Evolutionary conservation across 257 asterid genomes (phyloP), one percentile per base, ranked within the genome.

Genomic region (Lycium ferocissimum): DNA sequence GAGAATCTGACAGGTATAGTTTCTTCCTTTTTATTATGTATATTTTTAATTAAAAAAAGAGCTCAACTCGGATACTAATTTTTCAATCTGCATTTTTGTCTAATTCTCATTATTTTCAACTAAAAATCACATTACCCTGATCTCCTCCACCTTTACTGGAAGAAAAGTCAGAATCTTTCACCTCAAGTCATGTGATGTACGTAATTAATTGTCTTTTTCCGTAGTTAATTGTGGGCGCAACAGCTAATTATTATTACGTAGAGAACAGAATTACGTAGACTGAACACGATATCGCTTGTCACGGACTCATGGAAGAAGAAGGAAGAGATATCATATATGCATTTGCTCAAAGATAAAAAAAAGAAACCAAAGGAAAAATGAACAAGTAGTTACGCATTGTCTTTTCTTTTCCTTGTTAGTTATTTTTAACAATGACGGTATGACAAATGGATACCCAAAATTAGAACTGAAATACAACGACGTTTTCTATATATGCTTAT

Each of bases 191-290:
- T 76, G 6, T 51, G 8, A 7, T 53, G 49, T 26, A 26, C 33
- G 33, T 76, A 76, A 53, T 51, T 76, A 73, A 47, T 49, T 75
- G 81, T 5, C 81, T 75, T 20, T 20, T 49, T 75, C 43, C 6
- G 17, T 12, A 26, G 10, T 12, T 75, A 76, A 51, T 51, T 76
- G n/a, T 37, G 17, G 2, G 7, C 62, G 12, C 3, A 13, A n/a
- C 73, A 13, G 3, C 45, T 33, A 33, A 75, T 49, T 20, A 75
- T 13, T 22, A 22, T 49, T 14, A 2, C 1, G 22, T 76, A 76
- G 45, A 76, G 13, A 51, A 51, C 6, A 22, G 13, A 51, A 76
- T 51, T 76, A 22, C 7, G 40, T 76, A 22, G 14, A 75, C 12
- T 22, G 22, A 13, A 22, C 12, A 49, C 2, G 18, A n/a, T 47